Evolutionary conservation across 2,329 filamentous ascomycete genomes (phyloP).

Genomic region (Pyrenophora graminea): DNA sequence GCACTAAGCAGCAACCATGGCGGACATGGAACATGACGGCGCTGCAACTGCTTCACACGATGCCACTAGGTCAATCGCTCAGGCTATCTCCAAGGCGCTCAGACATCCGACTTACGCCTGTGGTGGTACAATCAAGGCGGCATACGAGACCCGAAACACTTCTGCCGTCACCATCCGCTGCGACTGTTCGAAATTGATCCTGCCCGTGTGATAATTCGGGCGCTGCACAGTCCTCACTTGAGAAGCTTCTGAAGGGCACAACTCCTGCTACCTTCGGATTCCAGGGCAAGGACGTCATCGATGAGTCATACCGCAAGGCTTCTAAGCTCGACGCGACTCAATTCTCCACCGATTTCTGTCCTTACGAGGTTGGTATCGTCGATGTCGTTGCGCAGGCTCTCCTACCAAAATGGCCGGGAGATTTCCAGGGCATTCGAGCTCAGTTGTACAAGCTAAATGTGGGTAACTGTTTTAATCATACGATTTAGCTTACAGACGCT

Average conservation of each 20-base stretch:
- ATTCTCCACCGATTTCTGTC: conserved; percentile 58
- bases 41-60: background rate
- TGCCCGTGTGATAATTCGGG: background rate
- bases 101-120: conserved; percentile 5
- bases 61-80: background rate
- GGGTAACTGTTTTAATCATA: background rate
- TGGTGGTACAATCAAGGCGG: conserved; percentile 4
- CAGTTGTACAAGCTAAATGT: conserved; percentile 65
- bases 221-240: background rate
- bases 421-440: conserved; percentile 48
- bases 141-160: background rate
- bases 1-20: background rate
- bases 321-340: conserved; percentile 53
- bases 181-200: conserved; percentile 4
- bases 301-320: conserved; percentile 60
- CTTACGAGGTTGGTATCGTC: conserved; percentile 58
- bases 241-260: background rate
- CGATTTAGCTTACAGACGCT: background rate
- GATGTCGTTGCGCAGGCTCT: conserved; percentile 55
- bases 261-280: conserved; percentile 56
- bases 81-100: background rate
- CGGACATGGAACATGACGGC: background rate
- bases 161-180: conserved; percentile 13
- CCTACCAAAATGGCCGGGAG: conserved; percentile 35
- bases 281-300: conserved; percentile 53